Percentiles rank a stretch among this genome's conserved stretches.
Evolutionary conservation across 768 basidiomycete species (phyloP).

Genomic region (Clitopilus passeckerianus): DNA sequence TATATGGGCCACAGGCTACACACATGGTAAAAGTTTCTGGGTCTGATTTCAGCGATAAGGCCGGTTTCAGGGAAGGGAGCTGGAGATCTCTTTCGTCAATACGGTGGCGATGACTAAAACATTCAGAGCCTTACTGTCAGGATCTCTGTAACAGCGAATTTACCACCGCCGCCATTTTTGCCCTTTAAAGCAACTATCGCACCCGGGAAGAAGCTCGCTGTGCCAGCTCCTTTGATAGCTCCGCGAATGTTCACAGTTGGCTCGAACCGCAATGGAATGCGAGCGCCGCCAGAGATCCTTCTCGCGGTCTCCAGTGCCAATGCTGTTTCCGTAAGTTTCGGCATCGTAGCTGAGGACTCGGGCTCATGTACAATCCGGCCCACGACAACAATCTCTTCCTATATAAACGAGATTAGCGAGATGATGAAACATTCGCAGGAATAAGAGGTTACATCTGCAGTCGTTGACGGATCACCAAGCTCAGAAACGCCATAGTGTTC

Average conservation of each 20-base stretch:
- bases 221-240: slow-evolving; percentile 52
- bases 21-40: slow-evolving; percentile 47
- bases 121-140: slow-evolving; percentile 57
- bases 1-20: slow-evolving; percentile 85
- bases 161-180: slow-evolving; percentile 84
- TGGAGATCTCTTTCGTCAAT: slow-evolving; percentile 2
- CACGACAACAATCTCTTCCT: slow-evolving; percentile 66
- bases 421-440: slow-evolving; percentile 1
- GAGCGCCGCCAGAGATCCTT: slow-evolving; percentile 60
- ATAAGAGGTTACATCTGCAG: slow-evolving; percentile 33
- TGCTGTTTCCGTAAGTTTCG: slow-evolving; percentile 71
- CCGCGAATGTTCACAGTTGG: slow-evolving; percentile 62
- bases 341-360: slow-evolving; percentile 45
- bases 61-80: neutral
- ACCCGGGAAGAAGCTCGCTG: slow-evolving; percentile 82
- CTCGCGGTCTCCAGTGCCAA: slow-evolving; percentile 84
- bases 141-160: slow-evolving; percentile 81
- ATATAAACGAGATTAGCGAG: neutral
- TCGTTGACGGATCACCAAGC: slow-evolving; percentile 62
- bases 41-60: slow-evolving; percentile 24
- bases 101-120: slow-evolving; percentile 10
- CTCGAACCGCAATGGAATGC: slow-evolving; percentile 69
- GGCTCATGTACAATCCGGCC: slow-evolving; percentile 72
- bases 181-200: slow-evolving; percentile 84
- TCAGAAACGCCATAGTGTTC: slow-evolving; percentile 69